Evolutionary conservation across 2,329 filamentous ascomycete species (phyloP), one percentile per base, ranked within the genome.

Genomic region (Tolypocladium capitatum): DNA sequence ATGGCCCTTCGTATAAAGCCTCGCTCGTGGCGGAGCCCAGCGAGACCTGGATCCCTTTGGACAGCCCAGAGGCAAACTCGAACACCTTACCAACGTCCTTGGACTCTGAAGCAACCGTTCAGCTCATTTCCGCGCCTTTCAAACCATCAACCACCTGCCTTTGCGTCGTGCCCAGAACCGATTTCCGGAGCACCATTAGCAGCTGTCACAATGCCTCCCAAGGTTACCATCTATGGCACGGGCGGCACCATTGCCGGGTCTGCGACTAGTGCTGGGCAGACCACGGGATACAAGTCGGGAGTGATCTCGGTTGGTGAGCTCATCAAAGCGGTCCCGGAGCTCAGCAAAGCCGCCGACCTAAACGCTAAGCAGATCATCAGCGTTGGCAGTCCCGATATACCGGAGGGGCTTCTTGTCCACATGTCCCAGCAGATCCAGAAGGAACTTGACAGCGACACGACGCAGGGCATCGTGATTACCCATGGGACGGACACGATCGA

Each of bases 401-500:
- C 72, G 30, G 62, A 71, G 18, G 65, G 61, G 6, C 68, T 76
- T 46, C 65, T 74, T 32, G 62, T 78, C 20, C 66, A 63, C 27
- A 56, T 80, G 33, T 66, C 70, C 6, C 64, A 71, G 24, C 61
- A 66, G 47, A 71, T 80, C 46, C 72, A 75, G 48, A 51, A 52
- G 6, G 72, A 74, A 48, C 64, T 79, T 4, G 68, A 70, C 27
- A 59, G 56, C 48, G 62, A 63, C n/a, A 54, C 38, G 16, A 42
- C 61, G 45, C 62, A 61, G 32, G 77, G 72, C 33, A 75, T 73
- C 7, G 75, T 82, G 6, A 64, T 84, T 46, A 82, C 80, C 0
- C 80, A 83, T 55, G 80, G 80, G 43, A 83, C 80, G 9, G 80
- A 84, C 55, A 81, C 76, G 0, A 66, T 83, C 1, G 79, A 82